These are phyloP conservation scores for Avena insularis DNA, from an alignment of 176 grass and related monocot genomes.

Conservation along the genomic window DNA sequence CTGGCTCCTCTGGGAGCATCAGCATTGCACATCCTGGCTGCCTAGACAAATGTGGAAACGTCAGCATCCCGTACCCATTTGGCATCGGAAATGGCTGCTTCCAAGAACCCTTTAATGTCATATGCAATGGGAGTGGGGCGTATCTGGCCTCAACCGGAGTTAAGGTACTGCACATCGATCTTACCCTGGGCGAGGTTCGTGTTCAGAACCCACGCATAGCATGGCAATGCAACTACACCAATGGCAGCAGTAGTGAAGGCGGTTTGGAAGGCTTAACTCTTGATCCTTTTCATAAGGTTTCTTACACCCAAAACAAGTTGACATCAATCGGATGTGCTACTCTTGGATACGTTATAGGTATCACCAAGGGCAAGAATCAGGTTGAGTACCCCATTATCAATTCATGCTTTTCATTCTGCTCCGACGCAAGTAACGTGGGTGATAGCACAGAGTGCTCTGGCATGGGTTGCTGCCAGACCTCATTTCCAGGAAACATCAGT, in stretches of 20 bases:
- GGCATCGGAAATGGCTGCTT: background rate
- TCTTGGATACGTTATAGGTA: background rate
- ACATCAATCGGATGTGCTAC: background rate
- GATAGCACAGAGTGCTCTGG: background rate
- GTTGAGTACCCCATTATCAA: background rate
- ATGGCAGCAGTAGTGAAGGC: background rate
- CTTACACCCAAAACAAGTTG: background rate
- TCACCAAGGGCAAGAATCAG: background rate
- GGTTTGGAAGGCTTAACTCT: background rate
- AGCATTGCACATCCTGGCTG: background rate
- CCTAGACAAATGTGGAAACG: background rate
- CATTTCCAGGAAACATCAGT: slow-evolving; percentile 6
- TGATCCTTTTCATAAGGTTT: slow-evolving; percentile 16
- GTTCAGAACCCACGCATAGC: slow-evolving; percentile 12
- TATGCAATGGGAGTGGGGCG: background rate
- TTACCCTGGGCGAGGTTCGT: background rate
- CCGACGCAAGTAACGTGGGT: slow-evolving; percentile 2
- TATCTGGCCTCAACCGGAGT: background rate
- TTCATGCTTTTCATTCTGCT: slow-evolving; percentile 1
- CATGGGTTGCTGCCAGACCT: slow-evolving; percentile 19
- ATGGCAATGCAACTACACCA: slow-evolving; percentile 7
- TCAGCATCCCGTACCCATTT: background rate
- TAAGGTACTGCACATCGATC: background rate
- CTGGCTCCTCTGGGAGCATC: background rate
- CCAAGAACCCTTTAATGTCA: background rate